Evolutionary conservation across 768 basidiomycete species (phyloP).

Genomic region (Termitomyces sp.): DNA sequence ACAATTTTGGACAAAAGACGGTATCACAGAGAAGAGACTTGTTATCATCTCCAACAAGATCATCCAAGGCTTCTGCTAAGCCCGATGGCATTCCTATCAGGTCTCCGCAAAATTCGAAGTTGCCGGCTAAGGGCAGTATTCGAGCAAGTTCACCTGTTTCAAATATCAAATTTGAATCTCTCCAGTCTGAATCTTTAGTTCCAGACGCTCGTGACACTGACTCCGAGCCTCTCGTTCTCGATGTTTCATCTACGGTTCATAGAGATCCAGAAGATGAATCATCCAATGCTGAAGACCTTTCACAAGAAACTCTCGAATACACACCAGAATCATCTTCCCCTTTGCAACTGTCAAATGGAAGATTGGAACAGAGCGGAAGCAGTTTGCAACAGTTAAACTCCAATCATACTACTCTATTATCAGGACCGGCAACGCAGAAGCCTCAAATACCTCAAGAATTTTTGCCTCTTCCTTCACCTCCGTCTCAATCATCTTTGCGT

Average conservation of each 20-base stretch:
- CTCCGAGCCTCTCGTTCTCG: not conserved
- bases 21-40: conserved; percentile 15
- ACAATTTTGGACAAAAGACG: conserved; percentile 9
- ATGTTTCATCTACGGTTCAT: not conserved
- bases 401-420: not conserved
- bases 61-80: conserved; percentile 15
- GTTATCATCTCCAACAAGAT: conserved; percentile 23
- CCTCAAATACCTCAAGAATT: conserved; percentile 4
- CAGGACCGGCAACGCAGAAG: not conserved
- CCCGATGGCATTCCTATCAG: conserved; percentile 44
- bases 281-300: conserved; percentile 8
- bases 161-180: not conserved
- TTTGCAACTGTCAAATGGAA: not conserved
- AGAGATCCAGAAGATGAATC: not conserved
- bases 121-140: not conserved
- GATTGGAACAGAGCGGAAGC: conserved; percentile 6
- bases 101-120: conserved; percentile 29
- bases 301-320: conserved; percentile 17
- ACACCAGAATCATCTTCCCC: conserved; percentile 9
- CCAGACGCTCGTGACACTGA: not conserved
- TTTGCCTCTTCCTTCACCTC: conserved; percentile 29
- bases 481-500: conserved; percentile 14
- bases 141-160: not conserved
- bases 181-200: not conserved
- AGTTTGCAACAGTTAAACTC: conserved; percentile 10